Percentiles rank a stretch among this genome's conserved stretches.
Evolutionary conservation across 1,139 yeast species (phyloP).

Genomic region (Wickerhamiella pararugosa): DNA sequence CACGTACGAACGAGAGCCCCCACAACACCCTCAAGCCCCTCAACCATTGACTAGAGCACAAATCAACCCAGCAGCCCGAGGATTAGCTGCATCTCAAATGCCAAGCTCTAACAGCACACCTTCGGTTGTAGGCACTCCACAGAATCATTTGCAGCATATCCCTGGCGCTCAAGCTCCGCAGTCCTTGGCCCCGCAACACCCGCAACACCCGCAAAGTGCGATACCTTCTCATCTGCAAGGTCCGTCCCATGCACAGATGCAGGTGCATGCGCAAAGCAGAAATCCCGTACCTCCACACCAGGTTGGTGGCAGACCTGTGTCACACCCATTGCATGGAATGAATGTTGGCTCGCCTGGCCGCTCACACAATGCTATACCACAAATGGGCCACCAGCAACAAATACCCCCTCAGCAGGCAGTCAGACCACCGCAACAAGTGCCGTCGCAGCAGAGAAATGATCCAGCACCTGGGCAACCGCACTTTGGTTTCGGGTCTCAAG

Average conservation of each 20-base stretch:
- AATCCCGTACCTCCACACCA: too few species aligned
- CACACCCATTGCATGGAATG: background rate
- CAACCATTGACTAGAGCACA: slow-evolving; percentile 3
- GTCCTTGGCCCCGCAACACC: background rate
- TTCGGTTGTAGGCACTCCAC: background rate
- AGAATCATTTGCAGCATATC: background rate
- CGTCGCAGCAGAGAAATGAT: background rate
- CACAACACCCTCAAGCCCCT: slow-evolving; percentile 10
- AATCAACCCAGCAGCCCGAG: background rate
- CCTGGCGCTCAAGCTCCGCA: background rate
- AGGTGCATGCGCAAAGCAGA: background rate
- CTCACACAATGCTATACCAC: background rate
- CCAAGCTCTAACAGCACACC: background rate
- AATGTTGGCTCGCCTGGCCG: background rate
- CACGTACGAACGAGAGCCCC: slow-evolving; percentile 11
- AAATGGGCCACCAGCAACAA: background rate
- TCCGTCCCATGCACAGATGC: background rate
- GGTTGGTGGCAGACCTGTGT: background rate
- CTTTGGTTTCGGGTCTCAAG: background rate
- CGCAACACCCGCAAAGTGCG: background rate
- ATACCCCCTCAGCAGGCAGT: background rate
- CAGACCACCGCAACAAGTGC: background rate
- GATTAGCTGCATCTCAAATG: background rate
- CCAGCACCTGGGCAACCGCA: background rate
- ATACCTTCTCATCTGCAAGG: background rate